Percentiles rank a stretch among this genome's conserved stretches.
phyloP scores from a whole-genome alignment of 1,139 yeast genomes.

The Petasospora rhodanensis region DNA sequence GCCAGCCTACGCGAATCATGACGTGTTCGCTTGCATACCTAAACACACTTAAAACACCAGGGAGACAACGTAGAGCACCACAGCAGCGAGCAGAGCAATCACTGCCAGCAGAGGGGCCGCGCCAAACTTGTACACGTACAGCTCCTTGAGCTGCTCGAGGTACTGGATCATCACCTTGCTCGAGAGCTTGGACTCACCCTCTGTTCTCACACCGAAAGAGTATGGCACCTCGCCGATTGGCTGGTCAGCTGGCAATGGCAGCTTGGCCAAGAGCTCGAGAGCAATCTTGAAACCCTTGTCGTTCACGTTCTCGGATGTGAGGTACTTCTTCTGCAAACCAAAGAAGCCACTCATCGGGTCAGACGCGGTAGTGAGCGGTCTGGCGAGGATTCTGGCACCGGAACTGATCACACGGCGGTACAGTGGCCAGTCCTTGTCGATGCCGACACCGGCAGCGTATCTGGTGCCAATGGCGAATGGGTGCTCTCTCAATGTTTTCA shows the following conservation, averaged over 20 bases:
- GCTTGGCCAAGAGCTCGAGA: slow-evolving; percentile 38
- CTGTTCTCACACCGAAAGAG: slow-evolving; percentile 46
- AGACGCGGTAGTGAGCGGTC: slow-evolving; percentile 40
- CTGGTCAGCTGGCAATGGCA: slow-evolving; percentile 33
- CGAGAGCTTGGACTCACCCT: slow-evolving; percentile 43
- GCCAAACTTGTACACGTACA: slow-evolving; percentile 40
- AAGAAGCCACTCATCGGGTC: slow-evolving; percentile 48
- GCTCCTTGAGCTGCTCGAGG: slow-evolving; percentile 37
- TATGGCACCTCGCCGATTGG: slow-evolving; percentile 42
- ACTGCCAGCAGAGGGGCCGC: slow-evolving; percentile 30
- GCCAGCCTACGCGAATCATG: too few species aligned
- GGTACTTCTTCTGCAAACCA: slow-evolving; percentile 39
- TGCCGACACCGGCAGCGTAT: slow-evolving; percentile 45
- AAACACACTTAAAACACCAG: slow-evolving; percentile 17
- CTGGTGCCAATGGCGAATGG: slow-evolving; percentile 43
- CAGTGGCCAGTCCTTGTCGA: slow-evolving; percentile 45
- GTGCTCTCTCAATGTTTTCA: slow-evolving; percentile 33
- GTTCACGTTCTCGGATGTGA: slow-evolving; percentile 32
- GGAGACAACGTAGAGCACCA: slow-evolving; percentile 27
- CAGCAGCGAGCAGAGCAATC: slow-evolving; percentile 26
- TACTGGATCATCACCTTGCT: slow-evolving; percentile 43
- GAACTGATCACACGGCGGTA: slow-evolving; percentile 41
- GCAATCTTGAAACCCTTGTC: slow-evolving; percentile 44
- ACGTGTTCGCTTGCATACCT: too few species aligned
- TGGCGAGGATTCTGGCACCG: slow-evolving; percentile 41